Evolutionary conservation across 164 flowering plant species (phyloP).

Genomic region (Magnolia officinalis): DNA sequence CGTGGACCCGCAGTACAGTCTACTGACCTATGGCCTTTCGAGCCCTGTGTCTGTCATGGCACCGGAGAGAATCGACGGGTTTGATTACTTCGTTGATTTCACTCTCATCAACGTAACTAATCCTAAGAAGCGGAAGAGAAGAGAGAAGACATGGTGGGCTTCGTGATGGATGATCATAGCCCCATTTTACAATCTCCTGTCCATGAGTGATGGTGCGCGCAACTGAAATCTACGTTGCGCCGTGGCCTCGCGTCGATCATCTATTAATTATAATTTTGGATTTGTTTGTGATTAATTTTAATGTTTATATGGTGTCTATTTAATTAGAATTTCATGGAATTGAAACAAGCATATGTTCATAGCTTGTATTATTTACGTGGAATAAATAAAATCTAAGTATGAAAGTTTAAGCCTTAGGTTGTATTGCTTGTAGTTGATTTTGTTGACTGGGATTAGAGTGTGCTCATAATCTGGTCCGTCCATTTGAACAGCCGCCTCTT

Average conservation of each 20-base stretch:
- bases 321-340: background rate
- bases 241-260: background rate
- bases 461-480: no score
- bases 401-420: no score
- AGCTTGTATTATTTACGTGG: no score
- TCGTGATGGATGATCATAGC: background rate
- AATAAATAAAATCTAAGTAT: no score
- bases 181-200: background rate
- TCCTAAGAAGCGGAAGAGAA: slow-evolving; percentile 30
- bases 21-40: slow-evolving; percentile 27
- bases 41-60: slow-evolving; percentile 55
- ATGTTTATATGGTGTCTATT: background rate
- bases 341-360: background rate
- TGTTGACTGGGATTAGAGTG: no score
- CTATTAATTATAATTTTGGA: background rate
- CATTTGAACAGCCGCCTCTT: no score
- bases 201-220: background rate
- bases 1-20: slow-evolving; percentile 19
- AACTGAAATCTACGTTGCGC: background rate
- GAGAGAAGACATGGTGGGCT: slow-evolving; percentile 13
- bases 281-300: background rate
- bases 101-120: slow-evolving; percentile 11
- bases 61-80: slow-evolving; percentile 12
- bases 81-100: slow-evolving; percentile 21
- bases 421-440: no score